Base-by-base conservation (phyloP, 169 alveolate genomes). In the Cryptosporidium ubiquitum region DNA sequence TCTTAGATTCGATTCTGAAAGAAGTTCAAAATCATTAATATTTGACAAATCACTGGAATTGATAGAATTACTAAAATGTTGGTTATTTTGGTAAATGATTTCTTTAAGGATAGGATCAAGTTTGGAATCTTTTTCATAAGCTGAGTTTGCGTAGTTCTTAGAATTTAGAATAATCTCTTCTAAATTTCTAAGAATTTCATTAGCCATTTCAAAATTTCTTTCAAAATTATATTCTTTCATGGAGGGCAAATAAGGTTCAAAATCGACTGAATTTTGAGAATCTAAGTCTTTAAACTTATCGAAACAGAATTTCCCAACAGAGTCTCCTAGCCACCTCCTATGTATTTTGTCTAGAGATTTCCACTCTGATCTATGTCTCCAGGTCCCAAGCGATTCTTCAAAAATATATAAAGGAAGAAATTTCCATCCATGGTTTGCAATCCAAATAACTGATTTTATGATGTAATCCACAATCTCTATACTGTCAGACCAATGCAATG, bases 381-480 rank as follows among this genome's bases (percentile, higher is more conserved):
- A 95, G 69, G 92, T 95, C 16, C 96, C 96, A 5, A 94, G 92
- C 68, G 93, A 94, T 55, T 93, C 94, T 31, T 92, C 92, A 85
- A 94, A 94, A 39, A 92, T 93, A 92, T 96, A 96, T 35, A 94
- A 92, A 5, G 96, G 95, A 14, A 95, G 92, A 39, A 95, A 91
- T 91, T 93, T 94, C 96, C 97, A 95, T 16, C 98, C 99, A 69
- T 95, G 92, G n/a, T 91, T 74, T 14, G 98, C 97, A 9, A 97
- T 92, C 94, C 95, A 96, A 26, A 93, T 92, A 51, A 96, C 92
- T 20, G 96, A 96, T 31, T 92, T 91, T 47, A 94, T 37, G 14
- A 93, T 85, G 64, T 94, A 93, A 9, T 85, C 93, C 37, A 93
- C 37, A 60, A 64, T 61, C 40, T 97, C 96, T 40, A 96, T 58